Evolutionary conservation across 2,329 filamentous ascomycete genomes (phyloP).

Genomic region (Diaporthe batatas): DNA sequence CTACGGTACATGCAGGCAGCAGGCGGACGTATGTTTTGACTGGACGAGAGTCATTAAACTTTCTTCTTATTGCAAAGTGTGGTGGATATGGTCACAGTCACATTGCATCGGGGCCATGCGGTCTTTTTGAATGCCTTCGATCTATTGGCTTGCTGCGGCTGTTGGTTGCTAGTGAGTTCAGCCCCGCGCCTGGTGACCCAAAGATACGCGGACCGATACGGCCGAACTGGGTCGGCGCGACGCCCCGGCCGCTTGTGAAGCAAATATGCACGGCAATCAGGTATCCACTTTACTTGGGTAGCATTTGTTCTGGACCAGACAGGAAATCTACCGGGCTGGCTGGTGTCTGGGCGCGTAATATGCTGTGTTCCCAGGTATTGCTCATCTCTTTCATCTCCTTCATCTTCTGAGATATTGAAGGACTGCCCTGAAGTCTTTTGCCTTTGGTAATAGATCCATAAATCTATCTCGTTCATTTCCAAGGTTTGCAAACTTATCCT

Average conservation of each 20-base stretch:
- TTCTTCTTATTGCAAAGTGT: not conserved
- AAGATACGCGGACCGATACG: not conserved
- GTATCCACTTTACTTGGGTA: not conserved
- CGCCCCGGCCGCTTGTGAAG: not conserved
- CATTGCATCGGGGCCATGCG: not conserved
- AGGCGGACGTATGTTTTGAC: not conserved
- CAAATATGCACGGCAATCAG: not conserved
- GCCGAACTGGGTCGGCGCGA: not conserved
- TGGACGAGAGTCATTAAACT: not conserved
- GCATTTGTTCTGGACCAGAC: not conserved
- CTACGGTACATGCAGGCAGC: not conserved
- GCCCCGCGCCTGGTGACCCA: not conserved
- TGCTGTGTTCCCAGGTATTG: not conserved
- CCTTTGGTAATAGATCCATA: too few species aligned
- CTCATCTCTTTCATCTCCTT: not conserved
- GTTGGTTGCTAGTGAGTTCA: conserved; percentile 23
- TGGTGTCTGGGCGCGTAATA: not conserved
- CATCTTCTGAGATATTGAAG: too few species aligned
- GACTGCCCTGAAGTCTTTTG: too few species aligned
- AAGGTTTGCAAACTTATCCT: too few species aligned
- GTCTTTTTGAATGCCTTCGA: not conserved
- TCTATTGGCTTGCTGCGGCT: conserved; percentile 4
- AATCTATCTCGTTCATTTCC: too few species aligned
- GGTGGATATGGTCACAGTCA: not conserved
- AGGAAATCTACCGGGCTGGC: not conserved